Evolutionary conservation across 345 rosid species (phyloP).

Genomic region (Cardamine chenopodiifolia): DNA sequence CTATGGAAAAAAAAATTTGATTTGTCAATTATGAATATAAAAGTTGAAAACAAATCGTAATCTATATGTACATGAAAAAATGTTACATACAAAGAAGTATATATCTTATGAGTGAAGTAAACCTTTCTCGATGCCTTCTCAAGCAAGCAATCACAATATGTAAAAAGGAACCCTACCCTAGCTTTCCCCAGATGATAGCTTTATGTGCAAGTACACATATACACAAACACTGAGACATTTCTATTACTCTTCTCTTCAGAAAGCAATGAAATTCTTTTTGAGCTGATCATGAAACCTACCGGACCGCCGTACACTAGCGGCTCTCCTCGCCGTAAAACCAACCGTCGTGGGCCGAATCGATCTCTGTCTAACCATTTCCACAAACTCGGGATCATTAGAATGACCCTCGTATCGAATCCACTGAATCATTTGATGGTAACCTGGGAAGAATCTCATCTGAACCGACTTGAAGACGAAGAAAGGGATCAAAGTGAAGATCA

Average conservation of each 20-base stretch:
- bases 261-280: conserved; percentile 32
- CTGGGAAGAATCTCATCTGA: conserved; percentile 83
- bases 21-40: no score
- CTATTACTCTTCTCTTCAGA: conserved; percentile 21
- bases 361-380: conserved; percentile 79
- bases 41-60: not conserved
- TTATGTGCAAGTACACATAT: conserved; percentile 18
- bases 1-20: no score
- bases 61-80: not conserved
- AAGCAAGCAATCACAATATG: conserved; percentile 1
- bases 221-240: conserved; percentile 1
- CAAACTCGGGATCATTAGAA: conserved; percentile 78
- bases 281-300: conserved; percentile 47
- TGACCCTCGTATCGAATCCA: conserved; percentile 82
- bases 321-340: conserved; percentile 71
- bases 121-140: not conserved
- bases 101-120: not conserved
- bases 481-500: conserved; percentile 63
- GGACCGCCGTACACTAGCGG: conserved; percentile 43
- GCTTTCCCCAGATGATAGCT: not conserved
- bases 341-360: conserved; percentile 74
- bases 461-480: conserved; percentile 68
- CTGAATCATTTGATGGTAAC: conserved; percentile 90
- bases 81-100: not conserved
- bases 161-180: not conserved